Base-by-base conservation (phyloP, 257 asterid genomes). In the Craterostigma plantagineum region DNA sequence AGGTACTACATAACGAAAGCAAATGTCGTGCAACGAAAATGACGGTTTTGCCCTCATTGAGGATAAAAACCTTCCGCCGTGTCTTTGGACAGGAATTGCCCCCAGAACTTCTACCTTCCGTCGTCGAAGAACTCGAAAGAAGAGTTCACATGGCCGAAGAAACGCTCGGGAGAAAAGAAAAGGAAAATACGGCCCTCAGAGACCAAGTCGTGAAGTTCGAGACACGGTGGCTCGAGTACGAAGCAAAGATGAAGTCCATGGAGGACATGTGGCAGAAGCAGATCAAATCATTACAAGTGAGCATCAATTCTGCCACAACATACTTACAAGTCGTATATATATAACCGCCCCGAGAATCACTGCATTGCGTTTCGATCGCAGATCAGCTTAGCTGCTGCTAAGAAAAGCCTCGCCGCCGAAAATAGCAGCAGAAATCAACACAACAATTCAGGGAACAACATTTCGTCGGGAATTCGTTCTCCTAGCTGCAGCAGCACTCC, bases 241-340 rank as follows among this genome's bases (percentile, higher is more conserved):
- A 83, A 57, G 57, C 59, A 67, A 82, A 70, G 73, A 79, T 76
- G 83, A 76, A 68, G 64, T 74, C 84, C 41, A 77, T 79, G 93
- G 98, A 86, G 70, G 87, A 74, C 43, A 71, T 68, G 57, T 83
- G 95, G 94, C 93, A 82, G 65, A 83, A 70, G 60, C 86, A 90
- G 73, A 79, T 70, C 64, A 48, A 63, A 49, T 70, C 92, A 30
- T 72, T 90, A 72, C 93, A 87, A 55, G 93, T 82, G 66, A 87
- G 86, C 55, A 30, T 14, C 37, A 35, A 9, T n/a, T n/a, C n/a
- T n/a, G n/a, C n/a, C n/a, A n/a, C n/a, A n/a, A n/a, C n/a, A n/a
- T n/a, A n/a, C n/a, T n/a, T n/a, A n/a, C n/a, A n/a, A n/a, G n/a
- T n/a, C n/a, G n/a, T n/a, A n/a, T n/a, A n/a, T n/a, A n/a, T n/a